A percentile compares a stretch with the other conserved stretches of the same genome.
These are phyloP conservation scores for Pythium periplocum DNA, from an alignment of 352 stramenopile species.

Conservation along the genomic window DNA sequence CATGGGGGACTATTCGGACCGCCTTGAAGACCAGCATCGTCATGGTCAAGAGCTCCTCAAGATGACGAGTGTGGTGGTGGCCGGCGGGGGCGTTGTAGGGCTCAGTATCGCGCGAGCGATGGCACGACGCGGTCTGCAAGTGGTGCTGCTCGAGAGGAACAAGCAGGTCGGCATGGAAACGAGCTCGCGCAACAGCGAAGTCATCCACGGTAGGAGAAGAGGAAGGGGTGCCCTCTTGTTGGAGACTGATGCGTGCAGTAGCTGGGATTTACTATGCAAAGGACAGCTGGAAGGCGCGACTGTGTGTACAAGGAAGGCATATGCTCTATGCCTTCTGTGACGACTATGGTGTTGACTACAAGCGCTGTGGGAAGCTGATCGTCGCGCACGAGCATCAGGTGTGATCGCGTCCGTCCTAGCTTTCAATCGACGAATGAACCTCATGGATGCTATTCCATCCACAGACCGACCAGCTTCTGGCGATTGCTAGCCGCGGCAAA, in stretches of 20 bases:
- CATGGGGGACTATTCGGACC: no score
- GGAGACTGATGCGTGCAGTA: not conserved
- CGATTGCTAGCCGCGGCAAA: conserved; percentile 28
- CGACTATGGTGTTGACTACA: conserved; percentile 68
- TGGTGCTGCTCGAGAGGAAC: conserved; percentile 88
- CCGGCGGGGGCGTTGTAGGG: conserved; percentile 70
- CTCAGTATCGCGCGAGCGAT: conserved; percentile 59
- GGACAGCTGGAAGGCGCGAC: conserved; percentile 83
- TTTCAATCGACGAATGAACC: no score
- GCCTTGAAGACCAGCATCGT: no score
- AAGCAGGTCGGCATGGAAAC: conserved; percentile 79
- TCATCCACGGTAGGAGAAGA: conserved; percentile 86
- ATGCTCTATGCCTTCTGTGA: conserved; percentile 92
- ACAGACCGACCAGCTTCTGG: conserved; percentile 33
- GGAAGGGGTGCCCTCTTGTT: not conserved
- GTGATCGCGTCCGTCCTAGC: not conserved
- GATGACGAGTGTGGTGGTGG: conserved; percentile 60
- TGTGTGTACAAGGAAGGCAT: conserved; percentile 88
- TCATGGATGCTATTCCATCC: not conserved
- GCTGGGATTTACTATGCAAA: conserved; percentile 91
- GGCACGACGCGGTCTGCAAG: conserved; percentile 50
- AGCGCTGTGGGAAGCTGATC: conserved; percentile 94
- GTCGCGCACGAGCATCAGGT: conserved; percentile 80
- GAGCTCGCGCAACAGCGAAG: conserved; percentile 92
- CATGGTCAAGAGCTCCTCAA: not conserved